Evolutionary conservation across 176 grass and related monocot species (phyloP).

Genomic region (Carex scoparia): DNA sequence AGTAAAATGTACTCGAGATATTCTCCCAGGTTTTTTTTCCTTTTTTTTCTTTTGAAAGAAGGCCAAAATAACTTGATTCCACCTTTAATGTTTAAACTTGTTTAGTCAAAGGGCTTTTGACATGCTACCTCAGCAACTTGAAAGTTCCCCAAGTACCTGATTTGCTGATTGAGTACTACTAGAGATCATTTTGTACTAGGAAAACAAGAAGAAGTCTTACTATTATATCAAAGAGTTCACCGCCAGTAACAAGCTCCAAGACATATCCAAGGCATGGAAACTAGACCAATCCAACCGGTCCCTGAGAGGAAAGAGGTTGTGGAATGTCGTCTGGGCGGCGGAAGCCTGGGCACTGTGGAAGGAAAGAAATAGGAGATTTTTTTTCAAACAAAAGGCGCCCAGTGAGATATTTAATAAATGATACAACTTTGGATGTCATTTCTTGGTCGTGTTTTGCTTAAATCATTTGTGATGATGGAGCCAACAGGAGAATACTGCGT

Average conservation of each 20-base stretch:
- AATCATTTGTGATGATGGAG: too few species aligned
- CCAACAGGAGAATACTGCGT: too few species aligned
- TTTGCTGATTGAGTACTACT: background rate
- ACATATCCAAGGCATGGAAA: too few species aligned
- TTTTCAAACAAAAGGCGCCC: too few species aligned
- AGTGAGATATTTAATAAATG: too few species aligned
- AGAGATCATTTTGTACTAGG: slow-evolving; percentile 2
- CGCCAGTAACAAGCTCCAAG: slow-evolving; percentile 37
- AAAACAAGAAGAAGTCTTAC: slow-evolving; percentile 44
- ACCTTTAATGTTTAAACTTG: background rate
- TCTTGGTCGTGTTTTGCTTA: too few species aligned
- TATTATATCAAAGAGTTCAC: slow-evolving; percentile 97
- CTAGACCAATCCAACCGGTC: too few species aligned
- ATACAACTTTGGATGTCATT: too few species aligned
- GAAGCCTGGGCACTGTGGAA: too few species aligned
- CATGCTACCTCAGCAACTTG: background rate
- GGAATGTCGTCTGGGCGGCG: too few species aligned
- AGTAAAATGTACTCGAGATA: background rate
- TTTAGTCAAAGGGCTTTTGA: background rate
- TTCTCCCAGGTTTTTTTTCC: background rate
- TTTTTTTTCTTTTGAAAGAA: slow-evolving; percentile 1
- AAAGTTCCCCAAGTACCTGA: background rate
- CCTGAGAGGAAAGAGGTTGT: too few species aligned
- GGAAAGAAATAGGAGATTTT: too few species aligned
- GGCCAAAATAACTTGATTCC: background rate